Conservation (phyloP, 2,329 filamentous ascomycete genomes). For the Fusarium hostae region DNA sequence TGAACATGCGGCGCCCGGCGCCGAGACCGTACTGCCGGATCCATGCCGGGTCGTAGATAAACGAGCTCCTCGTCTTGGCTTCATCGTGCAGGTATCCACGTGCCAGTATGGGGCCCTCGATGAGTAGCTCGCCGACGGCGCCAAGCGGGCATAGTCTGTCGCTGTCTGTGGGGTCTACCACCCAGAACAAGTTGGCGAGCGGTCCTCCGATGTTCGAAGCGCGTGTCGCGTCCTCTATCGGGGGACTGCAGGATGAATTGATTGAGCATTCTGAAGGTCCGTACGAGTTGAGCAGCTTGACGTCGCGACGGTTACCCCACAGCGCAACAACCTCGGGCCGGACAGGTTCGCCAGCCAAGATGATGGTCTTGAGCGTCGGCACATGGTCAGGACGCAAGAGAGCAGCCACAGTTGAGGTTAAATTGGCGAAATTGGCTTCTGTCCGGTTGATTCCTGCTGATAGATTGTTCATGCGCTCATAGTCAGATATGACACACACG, state of each 20-base stretch:
- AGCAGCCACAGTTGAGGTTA: slow-evolving; percentile 9
- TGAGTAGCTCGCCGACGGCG: neutral
- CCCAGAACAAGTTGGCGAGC: slow-evolving; percentile 7
- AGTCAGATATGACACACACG: slow-evolving; percentile 5
- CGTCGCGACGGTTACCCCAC: slow-evolving; percentile 6
- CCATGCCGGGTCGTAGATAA: slow-evolving; percentile 3
- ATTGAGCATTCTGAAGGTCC: slow-evolving; percentile 9
- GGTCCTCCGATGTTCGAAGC: slow-evolving; percentile 10
- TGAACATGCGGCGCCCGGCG: slow-evolving; percentile 47
- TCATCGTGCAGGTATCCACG: no score
- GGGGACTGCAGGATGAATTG: slow-evolving; percentile 5
- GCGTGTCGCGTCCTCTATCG: slow-evolving; percentile 5
- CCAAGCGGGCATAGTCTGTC: neutral
- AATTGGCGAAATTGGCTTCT: slow-evolving; percentile 6
- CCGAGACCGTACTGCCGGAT: slow-evolving; percentile 5
- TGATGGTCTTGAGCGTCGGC: slow-evolving; percentile 8
- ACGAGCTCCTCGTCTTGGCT: neutral
- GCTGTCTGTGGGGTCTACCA: neutral
- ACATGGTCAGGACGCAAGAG: slow-evolving; percentile 7
- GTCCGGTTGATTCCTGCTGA: slow-evolving; percentile 7
- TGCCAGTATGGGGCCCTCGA: slow-evolving; percentile 3
- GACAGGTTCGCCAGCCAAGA: slow-evolving; percentile 5
- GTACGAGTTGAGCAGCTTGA: slow-evolving; percentile 8
- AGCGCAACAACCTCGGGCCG: slow-evolving; percentile 3
- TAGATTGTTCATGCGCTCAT: slow-evolving; percentile 8